Evolutionary conservation across 208 protist species (phyloP).

Genomic region (Paratrypanosoma confusum): DNA sequence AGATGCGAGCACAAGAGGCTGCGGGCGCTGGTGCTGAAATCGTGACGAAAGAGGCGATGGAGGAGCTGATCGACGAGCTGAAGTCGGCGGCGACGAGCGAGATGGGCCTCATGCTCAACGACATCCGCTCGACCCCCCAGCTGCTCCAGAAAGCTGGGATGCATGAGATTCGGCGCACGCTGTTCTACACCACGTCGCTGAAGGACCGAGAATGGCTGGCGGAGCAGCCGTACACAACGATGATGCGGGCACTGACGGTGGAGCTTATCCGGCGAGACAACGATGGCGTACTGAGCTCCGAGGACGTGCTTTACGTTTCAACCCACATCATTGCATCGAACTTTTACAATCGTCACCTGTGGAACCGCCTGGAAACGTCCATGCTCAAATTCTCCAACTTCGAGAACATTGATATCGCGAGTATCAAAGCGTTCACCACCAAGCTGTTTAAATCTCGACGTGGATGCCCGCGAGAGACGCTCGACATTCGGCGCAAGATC

Average conservation of each 20-base stretch:
- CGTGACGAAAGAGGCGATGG: conserved; percentile 62
- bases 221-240: conserved; percentile 30
- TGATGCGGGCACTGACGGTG: conserved; percentile 78
- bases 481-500: conserved; percentile 76
- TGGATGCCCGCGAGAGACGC: conserved; percentile 65
- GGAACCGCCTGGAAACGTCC: conserved; percentile 72
- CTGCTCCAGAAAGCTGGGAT: conserved; percentile 73
- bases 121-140: conserved; percentile 26
- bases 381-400: conserved; percentile 39
- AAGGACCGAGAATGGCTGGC: conserved; percentile 66
- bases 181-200: conserved; percentile 76
- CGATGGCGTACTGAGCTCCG: conserved; percentile 70
- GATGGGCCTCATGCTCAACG: conserved; percentile 38
- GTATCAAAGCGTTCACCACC: conserved; percentile 78
- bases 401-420: conserved; percentile 65
- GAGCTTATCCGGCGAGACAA: conserved; percentile 69
- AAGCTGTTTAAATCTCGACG: conserved; percentile 79
- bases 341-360: conserved; percentile 84
- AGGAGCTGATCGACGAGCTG: conserved; percentile 77
- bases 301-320: conserved; percentile 79
- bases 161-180: conserved; percentile 77
- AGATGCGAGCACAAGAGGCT: conserved; percentile 63
- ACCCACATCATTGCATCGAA: conserved; percentile 75
- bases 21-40: conserved; percentile 57
- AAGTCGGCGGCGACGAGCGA: conserved; percentile 39